Evolutionary conservation across 345 rosid genomes (phyloP).

Genomic region (Dipteronia sinensis): DNA sequence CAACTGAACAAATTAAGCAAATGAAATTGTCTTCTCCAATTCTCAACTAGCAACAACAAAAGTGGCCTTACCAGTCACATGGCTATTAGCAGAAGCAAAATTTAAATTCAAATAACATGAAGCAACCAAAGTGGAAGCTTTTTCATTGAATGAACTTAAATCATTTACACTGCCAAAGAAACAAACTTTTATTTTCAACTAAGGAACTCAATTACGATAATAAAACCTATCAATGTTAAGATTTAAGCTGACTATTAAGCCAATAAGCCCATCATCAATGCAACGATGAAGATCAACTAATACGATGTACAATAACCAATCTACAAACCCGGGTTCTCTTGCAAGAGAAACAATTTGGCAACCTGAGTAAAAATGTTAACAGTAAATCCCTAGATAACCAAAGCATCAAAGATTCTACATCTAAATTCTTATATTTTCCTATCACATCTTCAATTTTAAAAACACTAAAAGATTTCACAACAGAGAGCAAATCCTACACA

Average conservation of each 20-base stretch:
- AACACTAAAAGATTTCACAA: neutral
- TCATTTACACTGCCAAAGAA: neutral
- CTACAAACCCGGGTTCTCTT: neutral
- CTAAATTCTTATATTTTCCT: neutral
- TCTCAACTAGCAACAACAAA: constrained; percentile 6
- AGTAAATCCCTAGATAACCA: neutral
- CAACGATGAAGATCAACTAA: neutral
- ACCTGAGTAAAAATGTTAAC: neutral
- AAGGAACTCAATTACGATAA: neutral
- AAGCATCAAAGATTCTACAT: neutral
- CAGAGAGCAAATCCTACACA: neutral
- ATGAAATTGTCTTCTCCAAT: neutral
- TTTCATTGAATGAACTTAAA: neutral
- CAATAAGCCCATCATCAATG: neutral
- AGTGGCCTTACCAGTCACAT: neutral
- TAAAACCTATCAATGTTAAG: neutral
- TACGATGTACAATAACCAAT: neutral
- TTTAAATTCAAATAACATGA: neutral
- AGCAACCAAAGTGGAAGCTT: constrained; percentile 2
- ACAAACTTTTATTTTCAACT: neutral
- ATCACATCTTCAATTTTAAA: neutral
- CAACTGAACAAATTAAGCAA: neutral
- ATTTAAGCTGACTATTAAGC: neutral
- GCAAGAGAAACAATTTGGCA: neutral
- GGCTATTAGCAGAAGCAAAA: neutral